phyloP scores from a whole-genome alignment of 2,329 filamentous ascomycete genomes.

The Cordyceps cicadae region DNA sequence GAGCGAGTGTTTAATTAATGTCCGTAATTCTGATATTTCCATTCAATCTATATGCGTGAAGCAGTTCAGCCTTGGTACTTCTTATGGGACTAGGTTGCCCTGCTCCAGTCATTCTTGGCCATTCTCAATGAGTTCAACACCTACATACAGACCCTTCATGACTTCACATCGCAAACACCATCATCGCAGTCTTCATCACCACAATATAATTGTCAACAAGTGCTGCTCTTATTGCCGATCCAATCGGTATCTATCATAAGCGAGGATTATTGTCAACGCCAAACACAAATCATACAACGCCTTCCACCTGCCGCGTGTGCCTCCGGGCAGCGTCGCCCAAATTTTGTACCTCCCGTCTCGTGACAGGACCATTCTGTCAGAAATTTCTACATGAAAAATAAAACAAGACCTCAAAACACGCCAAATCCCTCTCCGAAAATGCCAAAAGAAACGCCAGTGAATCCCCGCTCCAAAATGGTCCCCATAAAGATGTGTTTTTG shows the following conservation, averaged over 20 bases:
- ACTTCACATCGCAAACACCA: background rate
- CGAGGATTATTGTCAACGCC: background rate
- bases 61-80: background rate
- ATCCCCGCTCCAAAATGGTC: constrained; percentile 12
- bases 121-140: background rate
- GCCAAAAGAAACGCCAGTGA: constrained; percentile 12
- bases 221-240: constrained; percentile 7
- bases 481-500: constrained; percentile 12
- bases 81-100: background rate
- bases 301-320: no score
- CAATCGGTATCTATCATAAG: constrained; percentile 11
- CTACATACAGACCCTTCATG: background rate
- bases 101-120: no score
- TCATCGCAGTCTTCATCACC: no score
- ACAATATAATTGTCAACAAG: constrained; percentile 3
- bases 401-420: constrained; percentile 3
- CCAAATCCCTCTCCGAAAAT: constrained; percentile 10
- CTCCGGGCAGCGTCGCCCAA: constrained; percentile 9
- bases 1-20: background rate
- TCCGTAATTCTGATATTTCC: background rate
- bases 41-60: background rate
- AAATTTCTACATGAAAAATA: constrained; percentile 5
- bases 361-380: constrained; percentile 5
- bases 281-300: constrained; percentile 7
- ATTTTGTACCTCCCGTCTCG: constrained; percentile 5